Conservation (phyloP, 805 yeast species). For the Teunomyces tritomae region DNA sequence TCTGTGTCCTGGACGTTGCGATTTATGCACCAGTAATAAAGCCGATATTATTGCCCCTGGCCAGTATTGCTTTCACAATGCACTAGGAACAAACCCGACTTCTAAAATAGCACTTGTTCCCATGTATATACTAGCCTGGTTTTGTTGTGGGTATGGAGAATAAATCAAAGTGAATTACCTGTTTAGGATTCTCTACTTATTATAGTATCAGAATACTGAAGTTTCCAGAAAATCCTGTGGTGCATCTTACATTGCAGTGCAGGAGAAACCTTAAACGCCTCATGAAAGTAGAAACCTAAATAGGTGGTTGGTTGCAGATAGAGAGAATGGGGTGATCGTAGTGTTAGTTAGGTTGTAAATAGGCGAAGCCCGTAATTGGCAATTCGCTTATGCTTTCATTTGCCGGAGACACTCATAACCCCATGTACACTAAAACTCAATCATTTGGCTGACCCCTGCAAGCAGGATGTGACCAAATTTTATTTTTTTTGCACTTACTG, state of each 20-base stretch:
- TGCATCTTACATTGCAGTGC: slow-evolving; percentile 1
- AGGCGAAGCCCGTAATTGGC: neutral
- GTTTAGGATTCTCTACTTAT: neutral
- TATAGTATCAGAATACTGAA: neutral
- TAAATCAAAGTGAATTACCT: neutral
- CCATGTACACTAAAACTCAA: no score
- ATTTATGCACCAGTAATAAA: neutral
- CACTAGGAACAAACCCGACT: neutral
- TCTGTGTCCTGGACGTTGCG: no score
- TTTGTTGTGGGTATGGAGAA: neutral
- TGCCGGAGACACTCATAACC: neutral
- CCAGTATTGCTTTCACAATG: neutral
- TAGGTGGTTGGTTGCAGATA: neutral
- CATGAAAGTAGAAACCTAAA: neutral
- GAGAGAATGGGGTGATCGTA: neutral
- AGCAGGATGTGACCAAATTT: no score
- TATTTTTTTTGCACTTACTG: no score
- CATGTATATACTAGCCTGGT: neutral
- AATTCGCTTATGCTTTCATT: neutral
- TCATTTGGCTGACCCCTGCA: no score
- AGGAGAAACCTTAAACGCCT: slow-evolving; percentile 1
- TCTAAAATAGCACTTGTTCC: neutral
- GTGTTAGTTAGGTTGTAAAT: no score
- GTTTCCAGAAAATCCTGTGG: neutral
- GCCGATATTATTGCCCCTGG: neutral